These are phyloP conservation scores for Verticillium dahliae DNA, from an alignment of 2,329 filamentous ascomycete genomes.

Conservation along the genomic window DNA sequence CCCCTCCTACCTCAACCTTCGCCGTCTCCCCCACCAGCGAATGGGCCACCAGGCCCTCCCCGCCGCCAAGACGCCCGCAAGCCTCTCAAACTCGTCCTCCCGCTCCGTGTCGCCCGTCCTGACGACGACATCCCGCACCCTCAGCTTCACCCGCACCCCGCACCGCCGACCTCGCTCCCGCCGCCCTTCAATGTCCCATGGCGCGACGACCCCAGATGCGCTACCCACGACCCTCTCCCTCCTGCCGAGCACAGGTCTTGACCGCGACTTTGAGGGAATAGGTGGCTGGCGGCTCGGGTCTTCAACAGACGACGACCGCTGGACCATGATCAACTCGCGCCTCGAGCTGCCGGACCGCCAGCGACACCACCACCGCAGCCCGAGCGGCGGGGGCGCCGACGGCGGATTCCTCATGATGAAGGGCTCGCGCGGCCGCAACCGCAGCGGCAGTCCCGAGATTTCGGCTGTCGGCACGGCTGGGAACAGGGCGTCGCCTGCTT, in stretches of 20 bases:
- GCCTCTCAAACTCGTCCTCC: neutral
- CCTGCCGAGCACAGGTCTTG: conserved; percentile 40
- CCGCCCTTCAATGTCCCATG: neutral
- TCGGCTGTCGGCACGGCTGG: conserved; percentile 13
- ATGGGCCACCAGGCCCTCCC: conserved; percentile 16
- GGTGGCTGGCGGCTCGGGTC: conserved; percentile 47
- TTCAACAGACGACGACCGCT: conserved; percentile 32
- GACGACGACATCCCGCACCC: neutral
- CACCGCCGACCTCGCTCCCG: conserved; percentile 5
- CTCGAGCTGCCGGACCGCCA: conserved; percentile 41
- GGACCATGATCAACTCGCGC: conserved; percentile 46
- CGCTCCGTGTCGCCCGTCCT: neutral
- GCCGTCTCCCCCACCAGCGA: conserved; percentile 21
- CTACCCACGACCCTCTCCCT: conserved; percentile 15
- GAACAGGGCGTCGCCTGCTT: conserved; percentile 14
- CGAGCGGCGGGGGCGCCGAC: conserved; percentile 23
- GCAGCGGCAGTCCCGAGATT: conserved; percentile 25
- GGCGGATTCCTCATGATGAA: conserved; percentile 38
- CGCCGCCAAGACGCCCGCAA: conserved; percentile 11
- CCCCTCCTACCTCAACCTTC: conserved; percentile 44
- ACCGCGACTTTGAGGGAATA: conserved; percentile 53
- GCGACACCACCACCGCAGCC: conserved; percentile 35
- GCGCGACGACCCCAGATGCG: neutral
- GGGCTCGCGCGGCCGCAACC: conserved; percentile 20
- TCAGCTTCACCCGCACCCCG: conserved; percentile 2